Conservation (phyloP, 2,329 filamentous ascomycete species). For the Pyrenochaeta sp. region DNA sequence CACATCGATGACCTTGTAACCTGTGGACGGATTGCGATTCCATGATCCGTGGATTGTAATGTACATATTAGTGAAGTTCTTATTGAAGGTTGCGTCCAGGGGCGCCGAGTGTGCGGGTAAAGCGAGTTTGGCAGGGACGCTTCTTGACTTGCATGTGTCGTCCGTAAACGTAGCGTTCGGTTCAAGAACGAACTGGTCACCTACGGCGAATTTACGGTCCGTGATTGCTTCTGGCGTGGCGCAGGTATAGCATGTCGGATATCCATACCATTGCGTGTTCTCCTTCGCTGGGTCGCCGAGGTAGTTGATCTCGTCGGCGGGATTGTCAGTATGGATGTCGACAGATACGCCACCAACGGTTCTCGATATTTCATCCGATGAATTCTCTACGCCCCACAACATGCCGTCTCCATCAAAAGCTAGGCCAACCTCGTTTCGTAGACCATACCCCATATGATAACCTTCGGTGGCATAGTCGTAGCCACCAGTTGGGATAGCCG, state of each 20-base stretch:
- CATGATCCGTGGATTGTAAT: slow-evolving; percentile 43
- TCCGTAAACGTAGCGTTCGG: slow-evolving; percentile 40
- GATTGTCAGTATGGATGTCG: slow-evolving; percentile 72
- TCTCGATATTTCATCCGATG: slow-evolving; percentile 68
- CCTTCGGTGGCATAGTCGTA: slow-evolving; percentile 61
- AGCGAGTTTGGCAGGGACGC: slow-evolving; percentile 26
- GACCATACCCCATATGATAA: slow-evolving; percentile 66
- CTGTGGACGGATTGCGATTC: slow-evolving; percentile 31
- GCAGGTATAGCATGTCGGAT: slow-evolving; percentile 72
- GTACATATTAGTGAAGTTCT: slow-evolving; percentile 32
- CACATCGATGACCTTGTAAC: slow-evolving; percentile 37
- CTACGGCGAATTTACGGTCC: slow-evolving; percentile 29
- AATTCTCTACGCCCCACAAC: slow-evolving; percentile 70
- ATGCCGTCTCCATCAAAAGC: slow-evolving; percentile 45
- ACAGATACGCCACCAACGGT: slow-evolving; percentile 56
- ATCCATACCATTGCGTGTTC: slow-evolving; percentile 69
- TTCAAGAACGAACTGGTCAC: slow-evolving; percentile 43
- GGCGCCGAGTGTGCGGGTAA: slow-evolving; percentile 40
- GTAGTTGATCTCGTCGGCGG: slow-evolving; percentile 77
- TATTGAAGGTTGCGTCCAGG: slow-evolving; percentile 37
- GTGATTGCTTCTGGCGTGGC: slow-evolving; percentile 55
- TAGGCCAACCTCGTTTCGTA: slow-evolving; percentile 74
- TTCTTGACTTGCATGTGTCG: slow-evolving; percentile 29
- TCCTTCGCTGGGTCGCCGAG: slow-evolving; percentile 61
- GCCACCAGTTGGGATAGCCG: slow-evolving; percentile 32